A percentile compares a stretch with the other conserved stretches of the same genome.
These are phyloP conservation scores for Scutellaria minor DNA, from an alignment of 257 asterid species.

Conservation along the genomic window DNA sequence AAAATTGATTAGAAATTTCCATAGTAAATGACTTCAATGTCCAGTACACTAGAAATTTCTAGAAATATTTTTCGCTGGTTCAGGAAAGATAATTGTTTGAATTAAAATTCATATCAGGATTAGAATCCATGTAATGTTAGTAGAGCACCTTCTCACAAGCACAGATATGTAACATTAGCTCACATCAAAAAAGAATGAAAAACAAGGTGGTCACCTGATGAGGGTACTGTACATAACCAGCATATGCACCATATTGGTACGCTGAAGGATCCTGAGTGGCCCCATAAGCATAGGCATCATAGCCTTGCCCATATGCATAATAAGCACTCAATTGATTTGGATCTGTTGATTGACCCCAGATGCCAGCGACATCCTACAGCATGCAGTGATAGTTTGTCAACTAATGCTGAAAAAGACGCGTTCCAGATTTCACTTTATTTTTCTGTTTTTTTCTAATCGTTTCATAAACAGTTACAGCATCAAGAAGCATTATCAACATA, in stretches of 20 bases:
- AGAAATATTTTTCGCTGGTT: background rate
- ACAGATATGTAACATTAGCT: background rate
- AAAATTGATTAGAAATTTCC: background rate
- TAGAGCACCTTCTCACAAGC: conserved; percentile 18
- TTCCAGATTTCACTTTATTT: no score
- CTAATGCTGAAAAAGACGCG: no score
- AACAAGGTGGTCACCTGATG: conserved; percentile 58
- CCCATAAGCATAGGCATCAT: conserved; percentile 89
- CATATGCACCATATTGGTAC: conserved; percentile 84
- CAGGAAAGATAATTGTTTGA: conserved; percentile 4
- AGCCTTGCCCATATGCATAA: conserved; percentile 95
- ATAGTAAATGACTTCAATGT: conserved; percentile 14
- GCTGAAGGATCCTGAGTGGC: conserved; percentile 84
- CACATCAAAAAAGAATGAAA: conserved; percentile 9
- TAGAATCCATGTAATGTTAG: background rate
- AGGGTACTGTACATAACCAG: conserved; percentile 81
- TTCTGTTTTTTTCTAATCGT: background rate
- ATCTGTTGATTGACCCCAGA: conserved; percentile 83
- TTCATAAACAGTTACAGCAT: background rate
- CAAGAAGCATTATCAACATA: background rate
- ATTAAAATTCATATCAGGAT: conserved; percentile 3
- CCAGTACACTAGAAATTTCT: background rate
- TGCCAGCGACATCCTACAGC: conserved; percentile 66
- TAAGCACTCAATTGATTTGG: conserved; percentile 83
- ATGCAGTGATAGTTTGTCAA: conserved; percentile 30